phyloP scores from a whole-genome alignment of 345 rosid species.

The Kandelia obovata region DNA sequence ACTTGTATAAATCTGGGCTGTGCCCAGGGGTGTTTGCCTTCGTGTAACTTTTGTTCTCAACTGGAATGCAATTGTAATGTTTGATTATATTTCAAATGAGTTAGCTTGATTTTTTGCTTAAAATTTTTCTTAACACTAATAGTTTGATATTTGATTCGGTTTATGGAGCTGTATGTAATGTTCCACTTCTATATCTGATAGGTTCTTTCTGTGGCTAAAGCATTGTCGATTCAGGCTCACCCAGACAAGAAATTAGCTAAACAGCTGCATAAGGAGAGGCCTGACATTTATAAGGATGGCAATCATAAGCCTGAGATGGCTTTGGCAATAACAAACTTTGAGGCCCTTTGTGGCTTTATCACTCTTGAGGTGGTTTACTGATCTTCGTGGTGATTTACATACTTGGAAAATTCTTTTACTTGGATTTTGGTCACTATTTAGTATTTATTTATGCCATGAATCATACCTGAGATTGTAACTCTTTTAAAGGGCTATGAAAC shows the following conservation, averaged over 20 bases:
- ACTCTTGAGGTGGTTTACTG: slow-evolving; percentile 52
- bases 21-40: no score
- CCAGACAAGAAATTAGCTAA: slow-evolving; percentile 83
- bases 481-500: no score
- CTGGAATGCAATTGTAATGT: background rate
- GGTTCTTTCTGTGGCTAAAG: slow-evolving; percentile 92
- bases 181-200: slow-evolving; percentile 18
- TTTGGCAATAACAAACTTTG: slow-evolving; percentile 83
- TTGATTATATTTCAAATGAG: background rate
- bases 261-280: slow-evolving; percentile 67
- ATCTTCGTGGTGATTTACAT: background rate
- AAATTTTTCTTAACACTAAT: background rate
- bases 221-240: slow-evolving; percentile 95
- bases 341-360: slow-evolving; percentile 89
- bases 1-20: no score
- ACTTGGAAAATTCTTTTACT: background rate
- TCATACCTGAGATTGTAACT: background rate
- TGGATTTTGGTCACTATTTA: background rate
- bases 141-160: background rate
- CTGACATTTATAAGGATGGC: slow-evolving; percentile 73
- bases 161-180: background rate
- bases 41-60: background rate
- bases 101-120: background rate
- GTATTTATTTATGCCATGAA: background rate
- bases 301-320: slow-evolving; percentile 99